phyloP scores from a whole-genome alignment of 108 stramenopile genomes.

The Poteriospumella lacustris region DNA sequence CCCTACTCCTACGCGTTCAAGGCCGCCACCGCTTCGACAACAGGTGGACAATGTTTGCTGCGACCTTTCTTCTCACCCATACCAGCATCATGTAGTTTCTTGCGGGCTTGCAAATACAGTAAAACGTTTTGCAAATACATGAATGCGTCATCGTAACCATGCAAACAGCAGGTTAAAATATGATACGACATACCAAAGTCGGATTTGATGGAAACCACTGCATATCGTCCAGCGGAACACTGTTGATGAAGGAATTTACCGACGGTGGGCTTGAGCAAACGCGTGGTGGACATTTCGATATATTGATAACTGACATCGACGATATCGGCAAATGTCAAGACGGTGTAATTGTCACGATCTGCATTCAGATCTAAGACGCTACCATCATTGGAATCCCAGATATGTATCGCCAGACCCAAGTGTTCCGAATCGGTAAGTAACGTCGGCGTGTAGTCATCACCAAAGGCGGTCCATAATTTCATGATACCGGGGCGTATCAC shows the following conservation, averaged over 20 bases:
- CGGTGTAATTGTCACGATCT: background rate
- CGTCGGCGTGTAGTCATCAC: background rate
- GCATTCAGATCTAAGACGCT: background rate
- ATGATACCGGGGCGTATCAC: background rate
- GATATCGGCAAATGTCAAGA: background rate
- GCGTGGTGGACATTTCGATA: background rate
- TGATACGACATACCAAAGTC: background rate
- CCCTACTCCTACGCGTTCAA: no score
- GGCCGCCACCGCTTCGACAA: no score
- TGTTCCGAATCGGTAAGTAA: background rate
- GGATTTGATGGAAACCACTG: background rate
- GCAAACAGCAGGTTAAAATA: background rate
- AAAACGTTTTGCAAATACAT: background rate
- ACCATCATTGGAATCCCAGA: no score
- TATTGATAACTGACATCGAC: background rate
- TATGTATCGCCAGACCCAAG: background rate
- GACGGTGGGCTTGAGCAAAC: background rate
- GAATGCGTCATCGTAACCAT: background rate
- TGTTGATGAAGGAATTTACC: no score
- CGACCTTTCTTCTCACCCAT: no score
- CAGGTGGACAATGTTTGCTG: no score
- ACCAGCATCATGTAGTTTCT: no score
- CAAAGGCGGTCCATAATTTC: background rate
- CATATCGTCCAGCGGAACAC: background rate
- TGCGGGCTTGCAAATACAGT: no score